A percentile compares a stretch with the other conserved stretches of the same genome.
phyloP scores from a whole-genome alignment of 2,329 filamentous ascomycete species.

The Aspergillus neotritici region DNA sequence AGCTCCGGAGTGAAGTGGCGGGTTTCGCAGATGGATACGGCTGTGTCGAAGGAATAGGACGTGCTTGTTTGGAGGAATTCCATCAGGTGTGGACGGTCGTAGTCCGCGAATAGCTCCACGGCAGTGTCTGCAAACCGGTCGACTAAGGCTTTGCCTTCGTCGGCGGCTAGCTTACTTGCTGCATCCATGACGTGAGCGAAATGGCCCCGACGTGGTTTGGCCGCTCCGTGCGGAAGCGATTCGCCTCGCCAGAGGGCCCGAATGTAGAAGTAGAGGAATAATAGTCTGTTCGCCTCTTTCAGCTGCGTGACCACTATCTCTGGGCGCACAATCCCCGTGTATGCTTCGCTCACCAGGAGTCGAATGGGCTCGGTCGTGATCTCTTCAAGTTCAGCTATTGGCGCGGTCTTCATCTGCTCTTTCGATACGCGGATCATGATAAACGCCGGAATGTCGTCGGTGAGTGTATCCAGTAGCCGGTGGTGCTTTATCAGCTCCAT shows the following conservation, averaged over 20 bases:
- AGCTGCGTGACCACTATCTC: conserved; percentile 74
- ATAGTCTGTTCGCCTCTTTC: conserved; percentile 57
- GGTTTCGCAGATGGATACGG: conserved; percentile 68
- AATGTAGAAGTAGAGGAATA: conserved; percentile 90
- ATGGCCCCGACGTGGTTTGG: conserved; percentile 31
- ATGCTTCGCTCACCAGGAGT: conserved; percentile 83
- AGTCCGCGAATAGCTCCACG: conserved; percentile 77
- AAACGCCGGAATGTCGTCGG: conserved; percentile 84
- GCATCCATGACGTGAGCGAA: conserved; percentile 37
- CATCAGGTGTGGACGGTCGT: conserved; percentile 75
- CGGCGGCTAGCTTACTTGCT: conserved; percentile 45
- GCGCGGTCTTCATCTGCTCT: conserved; percentile 60
- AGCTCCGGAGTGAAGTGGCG: conserved; percentile 81
- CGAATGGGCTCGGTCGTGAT: conserved; percentile 77
- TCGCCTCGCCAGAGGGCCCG: conserved; percentile 78
- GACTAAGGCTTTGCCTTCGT: conserved; percentile 63
- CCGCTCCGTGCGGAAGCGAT: conserved; percentile 43
- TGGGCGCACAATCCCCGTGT: conserved; percentile 77
- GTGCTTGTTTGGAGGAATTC: conserved; percentile 80
- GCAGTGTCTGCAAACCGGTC: conserved; percentile 84
- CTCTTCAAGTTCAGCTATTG: conserved; percentile 66
- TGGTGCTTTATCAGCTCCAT: conserved; percentile 81
- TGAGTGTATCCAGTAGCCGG: conserved; percentile 82
- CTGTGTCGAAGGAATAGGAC: conserved; percentile 75
- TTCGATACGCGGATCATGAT: conserved; percentile 78